Evolutionary conservation across 768 basidiomycete species (phyloP), one percentile per base, ranked within the genome.

Genomic region (Leucosporidium yakuticum): DNA sequence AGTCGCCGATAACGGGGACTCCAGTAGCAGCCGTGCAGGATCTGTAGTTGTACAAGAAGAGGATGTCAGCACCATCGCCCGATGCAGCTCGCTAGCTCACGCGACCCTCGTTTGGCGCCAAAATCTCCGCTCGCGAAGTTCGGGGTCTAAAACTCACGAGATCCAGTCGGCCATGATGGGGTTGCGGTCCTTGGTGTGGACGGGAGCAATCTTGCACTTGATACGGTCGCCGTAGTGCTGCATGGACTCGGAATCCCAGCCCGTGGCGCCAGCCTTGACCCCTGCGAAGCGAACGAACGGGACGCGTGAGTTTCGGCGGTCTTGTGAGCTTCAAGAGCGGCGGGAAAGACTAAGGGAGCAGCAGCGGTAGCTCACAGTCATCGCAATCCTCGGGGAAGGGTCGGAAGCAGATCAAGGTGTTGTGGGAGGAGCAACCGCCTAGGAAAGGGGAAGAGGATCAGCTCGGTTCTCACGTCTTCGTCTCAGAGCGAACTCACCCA

Each of bases 331-430:
- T 27, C 4, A 4, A 7, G 21, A 21, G 25, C 4, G 15, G 21
- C 50, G 21, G 50, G 23, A 51, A 23, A 8, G 8, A 4, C 50
- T 23, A 4, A 7, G 23, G 17, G 7, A 21, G 25, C 25, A 21
- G 50, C 21, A 51, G 50, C 4, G 7, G 3, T 19, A 6, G 4
- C 44, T 47, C 44, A 60, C 62, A 63, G 31, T 63, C 62, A 44
- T 63, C 62, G 32, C 48, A 51, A 34, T 63, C 62, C 62, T 63
- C 53, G 4, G 50, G 50, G 53, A 63, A 63, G 6, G 62, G 62
- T 34, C 62, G 62, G 62, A 63, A 63, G 53, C 51, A 63, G 62
- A 63, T 63, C 20, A 63, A 32, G 9, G 62, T 63, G 53, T 63
- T 63, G 62, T 63, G 62, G 27, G 36, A 47, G 12, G 60, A 62